Evolutionary conservation across 148 eudicot species (phyloP).

Genomic region (Rhododendron molle): DNA sequence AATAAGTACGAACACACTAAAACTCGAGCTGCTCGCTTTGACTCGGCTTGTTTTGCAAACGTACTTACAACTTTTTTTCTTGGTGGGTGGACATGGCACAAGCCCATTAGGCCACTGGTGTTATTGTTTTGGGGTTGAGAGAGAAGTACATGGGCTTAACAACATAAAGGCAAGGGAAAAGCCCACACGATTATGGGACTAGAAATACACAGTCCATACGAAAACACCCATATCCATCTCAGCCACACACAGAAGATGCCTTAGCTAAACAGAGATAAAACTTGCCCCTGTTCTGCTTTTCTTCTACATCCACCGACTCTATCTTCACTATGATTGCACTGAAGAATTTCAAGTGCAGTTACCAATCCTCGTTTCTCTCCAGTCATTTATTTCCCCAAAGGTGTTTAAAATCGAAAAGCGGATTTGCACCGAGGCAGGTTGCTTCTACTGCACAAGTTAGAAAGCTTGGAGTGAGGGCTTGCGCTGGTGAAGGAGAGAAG

Average conservation of each 20-base stretch:
- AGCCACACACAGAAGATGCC: background rate
- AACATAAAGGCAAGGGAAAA: background rate
- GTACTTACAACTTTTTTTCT: background rate
- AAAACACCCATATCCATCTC: background rate
- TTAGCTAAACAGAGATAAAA: slow-evolving; percentile 4
- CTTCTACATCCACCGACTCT: background rate
- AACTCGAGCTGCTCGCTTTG: background rate
- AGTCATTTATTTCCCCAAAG: background rate
- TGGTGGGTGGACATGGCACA: background rate
- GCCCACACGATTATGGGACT: background rate
- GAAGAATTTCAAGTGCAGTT: slow-evolving; percentile 4
- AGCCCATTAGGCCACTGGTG: background rate
- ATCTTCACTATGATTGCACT: slow-evolving; percentile 19
- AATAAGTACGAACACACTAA: background rate
- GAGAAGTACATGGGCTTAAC: background rate
- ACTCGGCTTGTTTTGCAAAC: background rate
- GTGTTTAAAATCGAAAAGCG: background rate
- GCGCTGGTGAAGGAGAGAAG: slow-evolving; percentile 20
- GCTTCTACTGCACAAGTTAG: background rate
- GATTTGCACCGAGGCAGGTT: slow-evolving; percentile 5
- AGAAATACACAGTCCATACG: background rate
- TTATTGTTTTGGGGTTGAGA: background rate
- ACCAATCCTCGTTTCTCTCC: slow-evolving; percentile 6
- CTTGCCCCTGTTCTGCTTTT: background rate
- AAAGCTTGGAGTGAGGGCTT: slow-evolving; percentile 29